These are phyloP conservation scores for Fusarium sarcochroum DNA, from an alignment of 2,329 filamentous ascomycete species.

Conservation along the genomic window DNA sequence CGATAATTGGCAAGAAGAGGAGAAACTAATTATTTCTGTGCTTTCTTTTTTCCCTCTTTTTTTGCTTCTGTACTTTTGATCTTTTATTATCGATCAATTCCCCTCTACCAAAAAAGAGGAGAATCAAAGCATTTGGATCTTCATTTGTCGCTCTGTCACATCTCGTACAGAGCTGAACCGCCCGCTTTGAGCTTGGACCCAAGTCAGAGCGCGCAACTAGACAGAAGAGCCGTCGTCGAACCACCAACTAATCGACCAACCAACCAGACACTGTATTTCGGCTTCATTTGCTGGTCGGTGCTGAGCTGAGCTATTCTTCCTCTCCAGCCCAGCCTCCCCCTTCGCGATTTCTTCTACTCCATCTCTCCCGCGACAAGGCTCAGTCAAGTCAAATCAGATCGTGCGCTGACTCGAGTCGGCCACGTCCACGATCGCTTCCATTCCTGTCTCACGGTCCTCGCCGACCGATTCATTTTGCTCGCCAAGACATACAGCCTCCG, in stretches of 20 bases:
- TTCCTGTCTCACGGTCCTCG: slow-evolving; percentile 43
- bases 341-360: slow-evolving; percentile 19
- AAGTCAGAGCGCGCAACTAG: slow-evolving; percentile 31
- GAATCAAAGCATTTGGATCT: slow-evolving; percentile 7
- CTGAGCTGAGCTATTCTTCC: slow-evolving; percentile 32
- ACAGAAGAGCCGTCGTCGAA: slow-evolving; percentile 34
- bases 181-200: slow-evolving; percentile 42
- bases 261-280: slow-evolving; percentile 28
- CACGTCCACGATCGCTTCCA: slow-evolving; percentile 35
- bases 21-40: slow-evolving; percentile 34
- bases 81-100: slow-evolving; percentile 3
- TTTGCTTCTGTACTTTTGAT: slow-evolving; percentile 18
- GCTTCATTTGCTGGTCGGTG: slow-evolving; percentile 14
- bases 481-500: slow-evolving; percentile 42
- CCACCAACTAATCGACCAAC: slow-evolving; percentile 27
- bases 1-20: slow-evolving; percentile 25
- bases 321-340: slow-evolving; percentile 20
- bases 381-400: slow-evolving; percentile 13
- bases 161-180: slow-evolving; percentile 41
- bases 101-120: slow-evolving; percentile 10
- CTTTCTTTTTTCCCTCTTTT: slow-evolving; percentile 14
- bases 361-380: slow-evolving; percentile 18
- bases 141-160: slow-evolving; percentile 32
- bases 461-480: slow-evolving; percentile 35
- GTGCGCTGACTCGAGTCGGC: slow-evolving; percentile 33